Evolutionary conservation across 2,329 filamentous ascomycete species (phyloP).

Genomic region (Penicillium expansum): DNA sequence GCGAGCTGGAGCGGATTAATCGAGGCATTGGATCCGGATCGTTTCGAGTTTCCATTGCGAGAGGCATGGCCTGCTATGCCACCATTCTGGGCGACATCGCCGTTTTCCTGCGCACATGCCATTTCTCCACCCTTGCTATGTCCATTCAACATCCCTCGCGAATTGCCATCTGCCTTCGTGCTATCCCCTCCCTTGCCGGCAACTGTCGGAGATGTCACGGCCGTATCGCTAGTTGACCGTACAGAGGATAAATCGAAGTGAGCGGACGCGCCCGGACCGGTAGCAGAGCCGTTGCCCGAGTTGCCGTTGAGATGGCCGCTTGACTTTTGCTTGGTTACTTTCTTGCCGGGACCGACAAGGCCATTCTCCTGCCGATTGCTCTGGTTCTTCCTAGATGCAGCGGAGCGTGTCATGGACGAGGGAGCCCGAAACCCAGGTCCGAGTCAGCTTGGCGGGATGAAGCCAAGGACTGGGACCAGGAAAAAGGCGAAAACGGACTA

Average conservation of each 20-base stretch:
- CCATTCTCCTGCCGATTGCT: conserved; percentile 84
- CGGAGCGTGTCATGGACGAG: conserved; percentile 51
- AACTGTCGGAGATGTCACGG: conserved; percentile 27
- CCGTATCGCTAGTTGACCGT: conserved; percentile 40
- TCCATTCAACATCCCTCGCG: conserved; percentile 35
- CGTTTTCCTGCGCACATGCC: conserved; percentile 36
- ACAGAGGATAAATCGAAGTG: conserved; percentile 41
- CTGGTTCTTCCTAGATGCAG: conserved; percentile 56
- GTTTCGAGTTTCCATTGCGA: conserved; percentile 37
- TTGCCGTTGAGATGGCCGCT: conserved; percentile 55
- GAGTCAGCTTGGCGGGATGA: conserved; percentile 50
- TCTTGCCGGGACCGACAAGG: conserved; percentile 73
- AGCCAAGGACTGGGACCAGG: conserved; percentile 48
- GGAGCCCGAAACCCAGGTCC: conserved; percentile 43
- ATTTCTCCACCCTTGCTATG: conserved; percentile 37
- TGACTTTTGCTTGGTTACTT: conserved; percentile 58
- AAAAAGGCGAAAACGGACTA: conserved; percentile 27
- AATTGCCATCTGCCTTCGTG: conserved; percentile 37
- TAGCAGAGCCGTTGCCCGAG: conserved; percentile 44
- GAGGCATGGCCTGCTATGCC: conserved; percentile 29
- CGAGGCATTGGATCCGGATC: conserved; percentile 45
- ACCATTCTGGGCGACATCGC: conserved; percentile 31
- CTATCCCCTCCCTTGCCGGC: conserved; percentile 29
- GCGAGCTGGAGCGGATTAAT: conserved; percentile 73
- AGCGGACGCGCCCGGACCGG: conserved; percentile 36